Percentiles rank a stretch among this genome's conserved stretches.
These are phyloP conservation scores for Dothistroma septosporum DNA, from an alignment of 2,329 filamentous ascomycete species.

Conservation along the genomic window DNA sequence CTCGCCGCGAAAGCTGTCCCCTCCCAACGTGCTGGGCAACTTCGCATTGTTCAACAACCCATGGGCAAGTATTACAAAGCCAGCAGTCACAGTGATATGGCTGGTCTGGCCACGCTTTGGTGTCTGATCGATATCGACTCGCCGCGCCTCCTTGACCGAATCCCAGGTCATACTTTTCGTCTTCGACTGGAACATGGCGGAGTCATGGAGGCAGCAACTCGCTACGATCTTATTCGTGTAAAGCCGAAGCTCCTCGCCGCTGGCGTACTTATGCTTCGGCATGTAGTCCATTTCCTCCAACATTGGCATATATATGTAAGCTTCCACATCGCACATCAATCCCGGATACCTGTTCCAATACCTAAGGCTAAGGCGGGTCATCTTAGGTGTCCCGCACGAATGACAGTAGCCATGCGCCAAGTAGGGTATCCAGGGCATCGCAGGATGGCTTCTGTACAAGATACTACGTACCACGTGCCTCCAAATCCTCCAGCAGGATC, in stretches of 20 bases:
- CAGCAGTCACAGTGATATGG: slow-evolving; percentile 31
- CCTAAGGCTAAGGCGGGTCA: background rate
- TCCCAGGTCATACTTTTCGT: slow-evolving; percentile 47
- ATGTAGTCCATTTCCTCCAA: slow-evolving; percentile 59
- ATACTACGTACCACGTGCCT: slow-evolving; percentile 46
- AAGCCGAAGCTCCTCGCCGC: slow-evolving; percentile 44
- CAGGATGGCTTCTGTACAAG: background rate
- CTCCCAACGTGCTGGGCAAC: slow-evolving; percentile 42
- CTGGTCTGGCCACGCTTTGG: slow-evolving; percentile 27
- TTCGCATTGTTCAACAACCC: slow-evolving; percentile 45
- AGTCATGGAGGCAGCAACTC: slow-evolving; percentile 42
- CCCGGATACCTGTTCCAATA: slow-evolving; percentile 39
- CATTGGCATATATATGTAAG: slow-evolving; percentile 55
- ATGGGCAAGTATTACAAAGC: slow-evolving; percentile 40
- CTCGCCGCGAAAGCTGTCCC: slow-evolving; percentile 39
- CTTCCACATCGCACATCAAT: slow-evolving; percentile 55
- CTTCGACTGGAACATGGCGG: slow-evolving; percentile 48
- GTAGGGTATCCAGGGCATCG: too few species aligned
- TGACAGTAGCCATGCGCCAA: too few species aligned
- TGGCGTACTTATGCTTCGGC: slow-evolving; percentile 49
- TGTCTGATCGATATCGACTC: slow-evolving; percentile 29
- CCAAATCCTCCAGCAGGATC: slow-evolving; percentile 49
- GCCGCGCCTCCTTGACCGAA: slow-evolving; percentile 37
- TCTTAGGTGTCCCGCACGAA: too few species aligned
- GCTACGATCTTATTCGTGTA: slow-evolving; percentile 46